phyloP scores from a whole-genome alignment of 2,329 filamentous ascomycete genomes.

The Pseudogymnoascus verrucosus region DNA sequence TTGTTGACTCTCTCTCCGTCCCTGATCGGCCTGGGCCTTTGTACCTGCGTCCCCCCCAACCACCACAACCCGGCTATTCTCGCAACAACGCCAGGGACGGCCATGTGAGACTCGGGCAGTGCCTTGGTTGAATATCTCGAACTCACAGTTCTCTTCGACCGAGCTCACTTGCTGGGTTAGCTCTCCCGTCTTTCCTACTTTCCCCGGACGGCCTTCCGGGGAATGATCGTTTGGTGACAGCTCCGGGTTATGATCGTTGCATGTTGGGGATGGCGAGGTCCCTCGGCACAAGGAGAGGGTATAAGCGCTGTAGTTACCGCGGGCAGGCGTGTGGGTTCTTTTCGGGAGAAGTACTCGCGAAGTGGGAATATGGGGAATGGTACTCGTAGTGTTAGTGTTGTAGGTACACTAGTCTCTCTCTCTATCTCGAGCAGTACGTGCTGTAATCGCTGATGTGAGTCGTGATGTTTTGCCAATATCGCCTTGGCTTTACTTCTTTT shows the following conservation, averaged over 20 bases:
- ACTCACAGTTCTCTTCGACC: no score
- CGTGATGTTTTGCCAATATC: neutral
- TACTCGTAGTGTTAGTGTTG: no score
- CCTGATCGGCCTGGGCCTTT: neutral
- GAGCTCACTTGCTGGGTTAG: neutral
- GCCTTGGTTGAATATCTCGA: neutral
- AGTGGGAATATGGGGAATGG: neutral
- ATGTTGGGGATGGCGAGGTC: neutral
- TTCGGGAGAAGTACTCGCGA: slow-evolving; percentile 3
- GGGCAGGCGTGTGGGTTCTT: neutral
- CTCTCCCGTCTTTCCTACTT: neutral
- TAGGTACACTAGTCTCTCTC: neutral
- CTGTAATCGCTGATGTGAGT: neutral
- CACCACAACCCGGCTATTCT: neutral
- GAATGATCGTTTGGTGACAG: neutral
- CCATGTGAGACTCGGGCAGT: neutral
- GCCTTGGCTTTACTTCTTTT: neutral
- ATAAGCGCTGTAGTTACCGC: neutral
- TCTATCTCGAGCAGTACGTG: neutral
- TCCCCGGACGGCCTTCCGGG: neutral
- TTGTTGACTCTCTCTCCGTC: neutral
- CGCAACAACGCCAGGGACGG: neutral
- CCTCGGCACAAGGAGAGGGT: neutral
- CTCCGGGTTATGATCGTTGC: neutral
- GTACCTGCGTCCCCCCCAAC: neutral